Percentiles rank a stretch among this genome's conserved stretches.
Evolutionary conservation across 140 eudicot genomes (phyloP).

Genomic region (Senecio squalidus): DNA sequence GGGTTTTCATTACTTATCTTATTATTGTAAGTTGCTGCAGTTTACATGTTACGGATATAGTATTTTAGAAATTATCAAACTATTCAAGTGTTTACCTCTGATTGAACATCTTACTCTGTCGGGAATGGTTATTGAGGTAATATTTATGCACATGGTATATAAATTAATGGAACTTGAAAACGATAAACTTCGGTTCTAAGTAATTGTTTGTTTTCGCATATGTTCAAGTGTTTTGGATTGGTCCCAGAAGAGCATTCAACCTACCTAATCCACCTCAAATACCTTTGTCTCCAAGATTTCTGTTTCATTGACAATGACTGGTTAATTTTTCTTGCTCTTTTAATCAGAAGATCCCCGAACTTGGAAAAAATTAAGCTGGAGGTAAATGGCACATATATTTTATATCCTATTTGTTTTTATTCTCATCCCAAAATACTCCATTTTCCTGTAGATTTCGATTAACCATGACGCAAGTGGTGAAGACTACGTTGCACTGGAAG

Average conservation of each 20-base stretch:
- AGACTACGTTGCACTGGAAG: neutral
- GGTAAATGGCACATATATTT: neutral
- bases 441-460: neutral
- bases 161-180: neutral
- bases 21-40: neutral
- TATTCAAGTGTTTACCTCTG: constrained; percentile 21
- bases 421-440: neutral
- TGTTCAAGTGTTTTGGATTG: constrained; percentile 2
- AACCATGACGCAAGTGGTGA: neutral
- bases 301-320: neutral
- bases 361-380: constrained; percentile 3
- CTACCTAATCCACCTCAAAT: neutral
- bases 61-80: neutral
- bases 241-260: constrained; percentile 6
- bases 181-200: neutral
- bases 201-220: neutral
- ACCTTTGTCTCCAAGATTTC: neutral
- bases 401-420: neutral
- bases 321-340: neutral
- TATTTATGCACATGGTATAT: neutral
- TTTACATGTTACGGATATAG: no score
- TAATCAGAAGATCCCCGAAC: constrained; percentile 7
- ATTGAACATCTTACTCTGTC: constrained; percentile 19
- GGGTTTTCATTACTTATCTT: neutral
- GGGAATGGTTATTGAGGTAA: neutral